Conservation (phyloP, 2,329 filamentous ascomycete species). For the Alternaria alternata region DNA sequence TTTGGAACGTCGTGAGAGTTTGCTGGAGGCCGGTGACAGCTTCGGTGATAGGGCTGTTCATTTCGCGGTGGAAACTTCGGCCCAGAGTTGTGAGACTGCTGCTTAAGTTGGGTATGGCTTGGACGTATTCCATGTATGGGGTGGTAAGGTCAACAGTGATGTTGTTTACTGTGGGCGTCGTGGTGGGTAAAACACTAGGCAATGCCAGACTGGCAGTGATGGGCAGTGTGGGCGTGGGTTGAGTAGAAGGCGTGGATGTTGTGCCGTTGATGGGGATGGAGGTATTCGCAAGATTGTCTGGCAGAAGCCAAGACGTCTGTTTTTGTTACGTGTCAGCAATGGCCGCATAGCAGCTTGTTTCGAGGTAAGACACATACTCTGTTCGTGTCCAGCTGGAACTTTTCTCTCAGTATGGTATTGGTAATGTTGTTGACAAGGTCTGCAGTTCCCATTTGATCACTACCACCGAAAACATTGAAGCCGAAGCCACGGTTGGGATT, state of each 20-base stretch:
- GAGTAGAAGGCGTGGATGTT: conserved; percentile 1
- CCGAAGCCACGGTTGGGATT: conserved; percentile 43
- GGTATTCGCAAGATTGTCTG: conserved; percentile 9
- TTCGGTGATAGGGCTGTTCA: conserved; percentile 46
- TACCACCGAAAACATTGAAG: conserved; percentile 21
- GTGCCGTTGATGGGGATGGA: conserved; percentile 17
- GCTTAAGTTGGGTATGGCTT: conserved; percentile 38
- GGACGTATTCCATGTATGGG: conserved; percentile 44
- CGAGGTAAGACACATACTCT: conserved; percentile 24
- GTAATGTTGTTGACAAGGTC: conserved; percentile 47
- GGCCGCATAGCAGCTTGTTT: not conserved
- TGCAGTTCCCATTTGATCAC: conserved; percentile 38
- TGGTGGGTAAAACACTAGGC: conserved; percentile 20
- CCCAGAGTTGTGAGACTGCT: conserved; percentile 42
- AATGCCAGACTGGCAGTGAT: conserved; percentile 25
- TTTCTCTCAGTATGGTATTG: conserved; percentile 37
- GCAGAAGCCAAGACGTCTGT: conserved; percentile 32
- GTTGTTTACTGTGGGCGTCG: conserved; percentile 23
- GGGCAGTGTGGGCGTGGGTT: conserved; percentile 25
- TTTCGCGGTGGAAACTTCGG: conserved; percentile 47
- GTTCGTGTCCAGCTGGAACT: conserved; percentile 44
- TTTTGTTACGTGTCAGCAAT: conserved; percentile 5
- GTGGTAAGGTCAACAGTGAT: conserved; percentile 28
- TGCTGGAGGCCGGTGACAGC: conserved; percentile 42
- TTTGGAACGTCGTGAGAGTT: conserved; percentile 40